Conservation (phyloP, 176 grass and related monocot genomes). For the Rhipidocladum racemiflorum region DNA sequence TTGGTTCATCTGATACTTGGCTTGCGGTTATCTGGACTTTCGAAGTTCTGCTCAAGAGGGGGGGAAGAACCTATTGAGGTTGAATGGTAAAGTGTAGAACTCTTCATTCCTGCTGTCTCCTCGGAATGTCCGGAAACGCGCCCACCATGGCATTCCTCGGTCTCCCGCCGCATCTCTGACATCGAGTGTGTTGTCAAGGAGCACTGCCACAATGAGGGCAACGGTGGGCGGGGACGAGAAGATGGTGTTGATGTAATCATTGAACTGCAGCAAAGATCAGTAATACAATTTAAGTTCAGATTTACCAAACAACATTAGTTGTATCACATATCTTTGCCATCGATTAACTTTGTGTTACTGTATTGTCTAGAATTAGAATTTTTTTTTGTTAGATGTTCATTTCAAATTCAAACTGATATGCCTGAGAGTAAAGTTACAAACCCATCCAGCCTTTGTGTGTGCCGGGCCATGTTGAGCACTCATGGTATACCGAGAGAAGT, state of each 20-base stretch:
- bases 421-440: slow-evolving; percentile 10
- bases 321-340: background rate
- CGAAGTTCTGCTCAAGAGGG: slow-evolving; percentile 36
- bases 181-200: slow-evolving; percentile 90
- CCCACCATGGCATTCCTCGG: slow-evolving; percentile 95
- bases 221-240: slow-evolving; percentile 89
- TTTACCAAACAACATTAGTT: background rate
- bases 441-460: slow-evolving; percentile 93
- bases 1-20: background rate
- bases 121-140: slow-evolving; percentile 68
- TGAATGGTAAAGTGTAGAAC: slow-evolving; percentile 94
- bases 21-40: background rate
- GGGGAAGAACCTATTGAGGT: slow-evolving; percentile 85
- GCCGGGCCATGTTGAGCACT: slow-evolving; percentile 61
- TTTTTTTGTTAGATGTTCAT: background rate
- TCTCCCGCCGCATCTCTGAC: slow-evolving; percentile 62
- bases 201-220: slow-evolving; percentile 62
- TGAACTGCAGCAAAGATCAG: slow-evolving; percentile 64
- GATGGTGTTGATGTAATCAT: slow-evolving; percentile 87
- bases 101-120: slow-evolving; percentile 86
- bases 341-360: background rate
- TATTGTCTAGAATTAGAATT: background rate
- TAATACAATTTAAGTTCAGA: background rate
- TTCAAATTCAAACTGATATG: background rate
- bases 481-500: slow-evolving; percentile 70